Conservation (phyloP, 2,329 filamentous ascomycete genomes). For the Leptographium wingfieldii region DNA sequence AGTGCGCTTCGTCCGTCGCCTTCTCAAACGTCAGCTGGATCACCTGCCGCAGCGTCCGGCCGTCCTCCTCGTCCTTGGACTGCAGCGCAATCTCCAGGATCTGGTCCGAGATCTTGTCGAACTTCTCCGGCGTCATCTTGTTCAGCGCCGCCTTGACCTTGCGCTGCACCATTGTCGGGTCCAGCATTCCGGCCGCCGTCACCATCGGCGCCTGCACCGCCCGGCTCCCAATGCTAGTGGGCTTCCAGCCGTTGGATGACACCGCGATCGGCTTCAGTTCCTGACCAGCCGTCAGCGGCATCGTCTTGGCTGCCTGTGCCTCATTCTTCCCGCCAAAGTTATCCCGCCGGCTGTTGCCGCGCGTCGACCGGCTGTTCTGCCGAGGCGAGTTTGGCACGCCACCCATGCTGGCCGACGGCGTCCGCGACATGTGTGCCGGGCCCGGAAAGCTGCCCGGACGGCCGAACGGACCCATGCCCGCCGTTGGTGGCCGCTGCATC, state of each 20-base stretch:
- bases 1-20: constrained; percentile 95
- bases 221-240: constrained; percentile 50
- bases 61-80: constrained; percentile 90
- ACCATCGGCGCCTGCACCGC: constrained; percentile 25
- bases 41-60: constrained; percentile 88
- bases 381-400: constrained; percentile 59
- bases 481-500: constrained; percentile 29
- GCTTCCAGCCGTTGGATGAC: constrained; percentile 78
- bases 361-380: constrained; percentile 47
- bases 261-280: constrained; percentile 69
- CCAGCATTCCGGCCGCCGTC: constrained; percentile 47
- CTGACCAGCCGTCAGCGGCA: constrained; percentile 78
- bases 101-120: constrained; percentile 87
- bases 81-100: constrained; percentile 87
- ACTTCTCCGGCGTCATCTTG: constrained; percentile 99
- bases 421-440: constrained; percentile 51
- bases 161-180: constrained; percentile 87
- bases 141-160: constrained; percentile 98
- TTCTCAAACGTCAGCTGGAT: constrained; percentile 99
- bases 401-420: constrained; percentile 40
- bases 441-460: constrained; percentile 52
- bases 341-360: constrained; percentile 50
- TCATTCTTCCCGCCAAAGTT: constrained; percentile 44
- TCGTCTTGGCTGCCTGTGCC: constrained; percentile 64
- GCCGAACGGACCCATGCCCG: constrained; percentile 27